A percentile compares a stretch with the other conserved stretches of the same genome.
Conservation (phyloP, 192 early-diverging fungal genomes). For the Coemansia sp. region DNA sequence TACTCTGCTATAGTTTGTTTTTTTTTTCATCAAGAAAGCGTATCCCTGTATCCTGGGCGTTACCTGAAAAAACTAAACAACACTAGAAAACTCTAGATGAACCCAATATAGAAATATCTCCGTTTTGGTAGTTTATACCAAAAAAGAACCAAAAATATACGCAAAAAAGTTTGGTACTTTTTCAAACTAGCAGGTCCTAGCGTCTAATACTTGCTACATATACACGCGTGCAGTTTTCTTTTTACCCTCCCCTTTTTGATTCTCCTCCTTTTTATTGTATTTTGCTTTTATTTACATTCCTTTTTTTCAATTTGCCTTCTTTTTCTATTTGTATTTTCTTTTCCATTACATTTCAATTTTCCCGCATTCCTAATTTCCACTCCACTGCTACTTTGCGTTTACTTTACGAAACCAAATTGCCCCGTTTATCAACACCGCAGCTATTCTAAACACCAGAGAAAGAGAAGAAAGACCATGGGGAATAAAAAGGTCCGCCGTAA, state of each 20-base stretch:
- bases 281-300: neutral
- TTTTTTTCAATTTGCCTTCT: neutral
- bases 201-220: neutral
- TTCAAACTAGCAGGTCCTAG: too few relatives aligned
- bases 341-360: neutral
- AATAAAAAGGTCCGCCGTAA: constrained; percentile 45
- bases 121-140: too few relatives aligned
- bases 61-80: too few relatives aligned
- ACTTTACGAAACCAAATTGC: too few relatives aligned
- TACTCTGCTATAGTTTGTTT: too few relatives aligned
- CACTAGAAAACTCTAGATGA: neutral
- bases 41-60: too few relatives aligned
- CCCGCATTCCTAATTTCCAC: neutral
- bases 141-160: neutral
- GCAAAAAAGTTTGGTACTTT: neutral
- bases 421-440: too few relatives aligned
- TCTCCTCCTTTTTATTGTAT: neutral
- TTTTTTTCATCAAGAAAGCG: too few relatives aligned
- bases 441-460: too few relatives aligned
- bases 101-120: too few relatives aligned
- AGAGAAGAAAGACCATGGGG: neutral
- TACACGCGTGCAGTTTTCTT: neutral
- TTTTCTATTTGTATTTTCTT: neutral
- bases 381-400: too few relatives aligned
- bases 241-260: neutral